phyloP scores from a whole-genome alignment of 1,284 basidiomycete genomes.

The Neonothopanus nambi region DNA sequence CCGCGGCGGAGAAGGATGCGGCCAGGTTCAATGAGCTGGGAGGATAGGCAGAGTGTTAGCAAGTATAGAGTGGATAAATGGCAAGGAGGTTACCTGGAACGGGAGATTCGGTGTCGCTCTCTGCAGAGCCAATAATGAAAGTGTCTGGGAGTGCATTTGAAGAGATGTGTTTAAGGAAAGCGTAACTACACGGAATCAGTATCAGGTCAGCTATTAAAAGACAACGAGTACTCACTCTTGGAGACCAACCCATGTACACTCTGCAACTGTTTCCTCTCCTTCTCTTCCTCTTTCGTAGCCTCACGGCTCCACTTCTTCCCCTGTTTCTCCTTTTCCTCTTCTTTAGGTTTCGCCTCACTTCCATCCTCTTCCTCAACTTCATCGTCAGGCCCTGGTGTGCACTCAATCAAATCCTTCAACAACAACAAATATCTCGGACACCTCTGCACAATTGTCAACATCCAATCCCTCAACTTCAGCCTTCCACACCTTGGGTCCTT shows the following conservation, averaged over 20 bases:
- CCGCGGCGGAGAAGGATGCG: conserved; percentile 76
- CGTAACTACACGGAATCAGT: conserved; percentile 56
- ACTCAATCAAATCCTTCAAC: conserved; percentile 73
- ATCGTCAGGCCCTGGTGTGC: conserved; percentile 37
- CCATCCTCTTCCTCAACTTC: not conserved
- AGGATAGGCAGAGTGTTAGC: conserved; percentile 37
- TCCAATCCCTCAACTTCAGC: conserved; percentile 78
- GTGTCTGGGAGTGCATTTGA: conserved; percentile 72
- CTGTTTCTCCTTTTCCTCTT: not conserved
- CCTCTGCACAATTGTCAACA: conserved; percentile 84
- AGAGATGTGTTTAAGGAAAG: conserved; percentile 76
- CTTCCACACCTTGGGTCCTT: conserved; percentile 66
- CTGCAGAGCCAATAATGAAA: conserved; percentile 75
- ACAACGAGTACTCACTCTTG: conserved; percentile 54
- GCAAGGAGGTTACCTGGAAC: conserved; percentile 40
- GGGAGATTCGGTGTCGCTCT: conserved; percentile 73
- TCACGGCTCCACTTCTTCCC: conserved; percentile 8
- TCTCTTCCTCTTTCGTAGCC: conserved; percentile 9
- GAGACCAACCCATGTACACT: conserved; percentile 64
- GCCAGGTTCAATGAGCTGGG: conserved; percentile 76
- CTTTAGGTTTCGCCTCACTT: no score
- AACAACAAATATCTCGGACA: conserved; percentile 84
- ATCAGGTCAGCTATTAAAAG: conserved; percentile 1
- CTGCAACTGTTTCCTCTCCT: conserved; percentile 8
- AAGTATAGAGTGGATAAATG: no score